A percentile compares a stretch with the other conserved stretches of the same genome.
Conservation (phyloP, 2,329 filamentous ascomycete genomes). For the Dactylellina leptospora region DNA sequence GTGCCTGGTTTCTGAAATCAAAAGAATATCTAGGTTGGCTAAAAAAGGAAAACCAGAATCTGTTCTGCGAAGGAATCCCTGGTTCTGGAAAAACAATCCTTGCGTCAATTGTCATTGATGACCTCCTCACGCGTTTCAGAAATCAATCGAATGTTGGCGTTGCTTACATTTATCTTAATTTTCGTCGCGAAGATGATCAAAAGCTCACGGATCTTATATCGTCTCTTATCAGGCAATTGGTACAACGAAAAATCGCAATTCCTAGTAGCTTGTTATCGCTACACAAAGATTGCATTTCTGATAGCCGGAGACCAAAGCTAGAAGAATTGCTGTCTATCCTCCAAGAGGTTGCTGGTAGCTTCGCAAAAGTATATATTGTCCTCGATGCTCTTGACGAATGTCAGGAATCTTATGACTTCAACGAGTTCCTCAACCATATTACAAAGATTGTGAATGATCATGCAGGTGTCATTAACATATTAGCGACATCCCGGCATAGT, state of each 20-base stretch:
- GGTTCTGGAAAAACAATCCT: conserved; percentile 65
- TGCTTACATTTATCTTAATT: neutral
- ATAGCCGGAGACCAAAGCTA: neutral
- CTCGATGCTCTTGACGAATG: conserved; percentile 41
- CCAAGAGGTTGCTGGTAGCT: neutral
- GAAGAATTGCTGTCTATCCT: conserved; percentile 1
- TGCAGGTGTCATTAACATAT: too few species aligned
- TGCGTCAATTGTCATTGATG: conserved; percentile 61
- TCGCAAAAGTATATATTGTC: conserved; percentile 18
- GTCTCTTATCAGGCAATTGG: neutral
- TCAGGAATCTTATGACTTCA: conserved; percentile 57
- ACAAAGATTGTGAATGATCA: too few species aligned
- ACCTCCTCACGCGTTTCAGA: conserved; percentile 61
- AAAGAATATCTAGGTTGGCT: conserved; percentile 60
- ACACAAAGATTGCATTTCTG: neutral
- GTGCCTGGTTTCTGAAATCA: conserved; percentile 63
- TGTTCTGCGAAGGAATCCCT: conserved; percentile 56
- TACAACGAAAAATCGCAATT: neutral
- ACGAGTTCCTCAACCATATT: neutral
- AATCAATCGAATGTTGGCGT: conserved; percentile 59
- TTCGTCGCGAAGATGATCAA: neutral
- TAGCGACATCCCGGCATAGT: neutral
- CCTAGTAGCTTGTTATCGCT: neutral
- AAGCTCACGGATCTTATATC: neutral
- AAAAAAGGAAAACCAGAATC: neutral